phyloP scores from a whole-genome alignment of 106 monocot species.

The Amphibolis antarctica region DNA sequence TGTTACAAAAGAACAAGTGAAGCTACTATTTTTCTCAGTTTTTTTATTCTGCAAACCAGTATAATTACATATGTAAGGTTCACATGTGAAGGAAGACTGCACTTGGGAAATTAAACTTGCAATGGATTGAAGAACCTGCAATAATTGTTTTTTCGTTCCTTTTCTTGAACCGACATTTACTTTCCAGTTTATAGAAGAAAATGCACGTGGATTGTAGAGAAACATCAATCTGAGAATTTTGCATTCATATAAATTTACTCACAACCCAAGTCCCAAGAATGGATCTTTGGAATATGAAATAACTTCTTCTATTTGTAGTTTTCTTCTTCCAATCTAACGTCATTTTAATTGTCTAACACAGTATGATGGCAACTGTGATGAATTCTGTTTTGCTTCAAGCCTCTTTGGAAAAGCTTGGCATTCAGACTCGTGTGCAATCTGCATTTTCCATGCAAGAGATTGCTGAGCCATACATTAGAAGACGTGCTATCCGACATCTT shows the following conservation, averaged over 20 bases:
- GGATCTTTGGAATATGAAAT: background rate
- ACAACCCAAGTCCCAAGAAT: too few species aligned
- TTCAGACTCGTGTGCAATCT: conserved; percentile 79
- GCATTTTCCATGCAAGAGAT: conserved; percentile 86
- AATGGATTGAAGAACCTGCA: too few species aligned
- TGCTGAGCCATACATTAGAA: conserved; percentile 85
- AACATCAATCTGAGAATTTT: too few species aligned
- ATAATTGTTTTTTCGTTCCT: background rate
- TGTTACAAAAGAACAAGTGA: too few species aligned
- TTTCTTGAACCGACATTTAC: background rate
- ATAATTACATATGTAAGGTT: too few species aligned
- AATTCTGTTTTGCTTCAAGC: conserved; percentile 93
- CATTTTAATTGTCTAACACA: conserved; percentile 14
- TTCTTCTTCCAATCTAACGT: background rate
- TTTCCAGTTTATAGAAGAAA: background rate
- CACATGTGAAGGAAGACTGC: too few species aligned
- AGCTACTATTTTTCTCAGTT: too few species aligned
- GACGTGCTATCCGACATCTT: conserved; percentile 88
- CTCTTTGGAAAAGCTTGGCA: conserved; percentile 79
- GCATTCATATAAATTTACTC: too few species aligned
- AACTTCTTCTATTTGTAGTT: background rate
- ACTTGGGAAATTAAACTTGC: too few species aligned
- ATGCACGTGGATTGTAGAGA: background rate
- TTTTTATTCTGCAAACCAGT: too few species aligned
- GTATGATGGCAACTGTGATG: conserved; percentile 99